These are phyloP conservation scores for Fistulifera solaris DNA, from an alignment of 108 stramenopile species.

Conservation along the genomic window DNA sequence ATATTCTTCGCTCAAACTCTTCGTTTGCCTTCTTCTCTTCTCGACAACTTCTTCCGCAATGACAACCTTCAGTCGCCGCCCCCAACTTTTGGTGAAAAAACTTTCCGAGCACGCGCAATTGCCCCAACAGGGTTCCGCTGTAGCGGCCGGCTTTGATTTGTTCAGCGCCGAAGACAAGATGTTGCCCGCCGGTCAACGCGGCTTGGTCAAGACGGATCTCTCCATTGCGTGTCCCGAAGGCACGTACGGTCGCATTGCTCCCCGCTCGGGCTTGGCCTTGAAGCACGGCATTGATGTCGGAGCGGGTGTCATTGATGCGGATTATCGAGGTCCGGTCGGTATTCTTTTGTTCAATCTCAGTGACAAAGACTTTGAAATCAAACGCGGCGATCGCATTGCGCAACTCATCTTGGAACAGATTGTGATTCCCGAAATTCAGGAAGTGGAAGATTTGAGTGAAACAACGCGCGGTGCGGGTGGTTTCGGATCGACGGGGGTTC, in stretches of 20 bases:
- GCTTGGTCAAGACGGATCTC: slow-evolving; percentile 88
- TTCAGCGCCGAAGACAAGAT: slow-evolving; percentile 35
- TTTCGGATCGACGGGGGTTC: slow-evolving; percentile 85
- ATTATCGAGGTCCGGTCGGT: slow-evolving; percentile 96
- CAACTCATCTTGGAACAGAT: slow-evolving; percentile 96
- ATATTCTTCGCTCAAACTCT: no score
- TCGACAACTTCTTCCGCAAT: neutral
- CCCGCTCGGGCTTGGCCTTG: slow-evolving; percentile 83
- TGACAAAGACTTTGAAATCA: slow-evolving; percentile 70
- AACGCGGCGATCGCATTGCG: slow-evolving; percentile 93
- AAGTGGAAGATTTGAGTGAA: slow-evolving; percentile 78
- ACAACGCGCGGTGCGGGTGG: slow-evolving; percentile 83
- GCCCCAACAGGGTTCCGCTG: slow-evolving; percentile 58
- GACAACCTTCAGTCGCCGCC: neutral
- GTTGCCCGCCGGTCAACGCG: slow-evolving; percentile 68
- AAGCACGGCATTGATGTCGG: slow-evolving; percentile 96
- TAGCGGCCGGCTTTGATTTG: slow-evolving; percentile 82
- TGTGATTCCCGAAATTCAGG: slow-evolving; percentile 65
- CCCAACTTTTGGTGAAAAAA: slow-evolving; percentile 53
- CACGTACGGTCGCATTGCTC: slow-evolving; percentile 94
- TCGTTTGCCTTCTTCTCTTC: no score
- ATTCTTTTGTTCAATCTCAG: slow-evolving; percentile 97
- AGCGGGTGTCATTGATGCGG: slow-evolving; percentile 96
- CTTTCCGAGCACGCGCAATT: slow-evolving; percentile 53
- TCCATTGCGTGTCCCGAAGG: slow-evolving; percentile 86